These are phyloP conservation scores for Echinosophora koreensis DNA, from an alignment of 306 rosid genomes.

Conservation along the genomic window DNA sequence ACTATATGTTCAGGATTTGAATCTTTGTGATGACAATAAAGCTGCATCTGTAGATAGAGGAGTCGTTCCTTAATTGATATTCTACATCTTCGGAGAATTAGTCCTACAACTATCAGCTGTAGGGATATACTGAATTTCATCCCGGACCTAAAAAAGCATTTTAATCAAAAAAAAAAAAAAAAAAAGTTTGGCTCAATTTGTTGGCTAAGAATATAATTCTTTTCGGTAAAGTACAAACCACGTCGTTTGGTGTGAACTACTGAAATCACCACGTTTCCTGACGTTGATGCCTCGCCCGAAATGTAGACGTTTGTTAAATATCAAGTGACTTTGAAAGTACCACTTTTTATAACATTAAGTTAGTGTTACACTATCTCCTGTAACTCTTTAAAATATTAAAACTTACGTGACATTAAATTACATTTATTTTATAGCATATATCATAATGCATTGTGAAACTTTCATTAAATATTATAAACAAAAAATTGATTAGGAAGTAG, in stretches of 20 bases:
- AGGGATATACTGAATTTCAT: no score
- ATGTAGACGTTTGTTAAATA: not conserved
- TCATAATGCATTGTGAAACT: not conserved
- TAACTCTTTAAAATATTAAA: not conserved
- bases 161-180: not conserved
- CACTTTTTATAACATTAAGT: not conserved
- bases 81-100: no score
- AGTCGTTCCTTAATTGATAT: no score
- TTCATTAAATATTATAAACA: not conserved
- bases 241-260: constrained; percentile 46
- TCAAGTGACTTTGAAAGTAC: constrained; percentile 35
- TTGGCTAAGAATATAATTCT: constrained; percentile 20
- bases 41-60: no score
- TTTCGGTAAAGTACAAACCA: constrained; percentile 41
- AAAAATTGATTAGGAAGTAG: not conserved
- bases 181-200: constrained; percentile 9
- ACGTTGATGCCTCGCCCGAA: constrained; percentile 48
- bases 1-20: no score
- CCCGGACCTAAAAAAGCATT: no score
- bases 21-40: no score
- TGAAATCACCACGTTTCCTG: constrained; percentile 44
- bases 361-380: not conserved
- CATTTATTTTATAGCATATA: not conserved
- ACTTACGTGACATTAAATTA: not conserved
- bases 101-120: no score